These are phyloP conservation scores for Chlorella sp. DNA, from an alignment of 139 green algal genomes.

Conservation along the genomic window DNA sequence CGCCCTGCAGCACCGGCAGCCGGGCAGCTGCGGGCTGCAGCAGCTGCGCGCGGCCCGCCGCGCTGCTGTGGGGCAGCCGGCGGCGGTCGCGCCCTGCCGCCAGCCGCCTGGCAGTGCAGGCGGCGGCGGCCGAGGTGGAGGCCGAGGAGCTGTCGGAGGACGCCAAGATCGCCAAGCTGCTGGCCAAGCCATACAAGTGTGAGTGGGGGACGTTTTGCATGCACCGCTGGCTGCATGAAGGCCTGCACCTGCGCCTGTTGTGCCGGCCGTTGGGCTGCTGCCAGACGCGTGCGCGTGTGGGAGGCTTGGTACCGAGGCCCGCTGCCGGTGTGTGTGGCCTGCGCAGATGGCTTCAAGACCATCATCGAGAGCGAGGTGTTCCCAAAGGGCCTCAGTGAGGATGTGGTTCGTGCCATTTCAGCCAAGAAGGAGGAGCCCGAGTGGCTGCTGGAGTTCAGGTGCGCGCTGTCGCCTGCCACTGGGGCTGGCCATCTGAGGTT, in stretches of 20 bases:
- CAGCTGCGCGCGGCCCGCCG: too few relatives aligned
- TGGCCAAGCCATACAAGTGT: constrained; percentile 91
- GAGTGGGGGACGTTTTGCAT: background rate
- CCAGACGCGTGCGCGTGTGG: too few relatives aligned
- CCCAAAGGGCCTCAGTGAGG: constrained; percentile 89
- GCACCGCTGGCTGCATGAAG: background rate
- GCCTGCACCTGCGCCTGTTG: background rate
- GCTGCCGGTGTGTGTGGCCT: background rate
- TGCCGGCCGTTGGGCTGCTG: background rate
- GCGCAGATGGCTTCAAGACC: constrained; percentile 88
- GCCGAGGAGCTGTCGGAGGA: constrained; percentile 60
- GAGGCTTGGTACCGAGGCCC: too few relatives aligned
- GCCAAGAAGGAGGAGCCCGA: constrained; percentile 99
- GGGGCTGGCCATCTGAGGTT: too few relatives aligned
- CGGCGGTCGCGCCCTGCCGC: background rate
- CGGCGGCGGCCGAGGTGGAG: constrained; percentile 24
- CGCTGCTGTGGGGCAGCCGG: too few relatives aligned
- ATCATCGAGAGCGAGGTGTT: constrained; percentile 95
- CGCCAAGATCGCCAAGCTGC: constrained; percentile 71
- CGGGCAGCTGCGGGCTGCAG: too few relatives aligned
- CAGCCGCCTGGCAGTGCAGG: background rate
- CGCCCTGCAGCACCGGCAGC: too few relatives aligned
- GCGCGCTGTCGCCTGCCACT: too few relatives aligned
- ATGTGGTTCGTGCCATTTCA: constrained; percentile 96
- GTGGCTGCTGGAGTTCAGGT: constrained; percentile 98